phyloP scores from a whole-genome alignment of 768 basidiomycete species.

The Tricholoma bakamatsutake region DNA sequence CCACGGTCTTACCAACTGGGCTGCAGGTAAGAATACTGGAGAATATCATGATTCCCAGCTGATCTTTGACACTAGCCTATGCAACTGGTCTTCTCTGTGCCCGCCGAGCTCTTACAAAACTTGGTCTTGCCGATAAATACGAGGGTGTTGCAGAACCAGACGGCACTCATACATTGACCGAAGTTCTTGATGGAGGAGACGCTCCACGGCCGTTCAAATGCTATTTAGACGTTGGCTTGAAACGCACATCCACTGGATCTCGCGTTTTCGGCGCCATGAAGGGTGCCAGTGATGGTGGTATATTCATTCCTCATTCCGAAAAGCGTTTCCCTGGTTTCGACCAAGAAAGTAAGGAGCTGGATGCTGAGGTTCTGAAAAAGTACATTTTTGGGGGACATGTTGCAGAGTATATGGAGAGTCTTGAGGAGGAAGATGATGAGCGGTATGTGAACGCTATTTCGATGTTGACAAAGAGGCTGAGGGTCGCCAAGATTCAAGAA shows the following conservation, averaged over 20 bases:
- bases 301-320: constrained; percentile 96
- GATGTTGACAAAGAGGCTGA: background rate
- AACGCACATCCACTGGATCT: constrained; percentile 94
- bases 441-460: constrained; percentile 39
- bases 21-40: constrained; percentile 58
- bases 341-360: constrained; percentile 85
- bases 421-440: constrained; percentile 99
- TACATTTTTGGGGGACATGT: constrained; percentile 98
- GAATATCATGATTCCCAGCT: background rate
- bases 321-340: constrained; percentile 99
- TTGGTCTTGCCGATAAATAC: constrained; percentile 97
- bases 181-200: constrained; percentile 84
- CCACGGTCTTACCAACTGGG: constrained; percentile 99
- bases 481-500: constrained; percentile 78
- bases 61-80: constrained; percentile 54
- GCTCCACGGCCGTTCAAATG: constrained; percentile 98
- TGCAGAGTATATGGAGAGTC: constrained; percentile 98
- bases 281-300: constrained; percentile 95
- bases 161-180: constrained; percentile 78
- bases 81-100: constrained; percentile 95
- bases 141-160: constrained; percentile 90
- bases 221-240: constrained; percentile 97
- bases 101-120: constrained; percentile 90
- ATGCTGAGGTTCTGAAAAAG: constrained; percentile 92
- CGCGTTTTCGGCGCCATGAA: constrained; percentile 99